A percentile compares a stretch with the other conserved stretches of the same genome.
Conservation (phyloP, 305 asterid species). For the Ajuga reptans region DNA sequence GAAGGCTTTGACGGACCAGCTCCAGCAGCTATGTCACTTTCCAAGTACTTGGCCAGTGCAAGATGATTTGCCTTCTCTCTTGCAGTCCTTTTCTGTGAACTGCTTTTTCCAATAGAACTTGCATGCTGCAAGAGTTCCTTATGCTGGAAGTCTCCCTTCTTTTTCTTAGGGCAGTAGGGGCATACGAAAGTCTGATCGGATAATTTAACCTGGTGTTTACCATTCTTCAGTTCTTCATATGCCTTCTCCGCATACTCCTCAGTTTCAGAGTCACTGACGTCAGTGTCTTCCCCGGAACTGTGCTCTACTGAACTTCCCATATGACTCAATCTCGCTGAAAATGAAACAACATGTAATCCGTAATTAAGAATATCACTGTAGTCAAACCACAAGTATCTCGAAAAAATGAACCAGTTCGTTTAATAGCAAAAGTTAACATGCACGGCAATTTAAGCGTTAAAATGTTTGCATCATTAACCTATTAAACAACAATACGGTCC, state of each 20-base stretch:
- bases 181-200: conserved; percentile 48
- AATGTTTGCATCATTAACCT: neutral
- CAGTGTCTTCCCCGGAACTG: conserved; percentile 50
- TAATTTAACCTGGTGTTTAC: conserved; percentile 44
- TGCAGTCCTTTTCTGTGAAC: conserved; percentile 44
- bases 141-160: conserved; percentile 39
- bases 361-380: conserved; percentile 6
- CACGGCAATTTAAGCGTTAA: neutral
- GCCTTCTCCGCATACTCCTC: conserved; percentile 48
- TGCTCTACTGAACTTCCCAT: conserved; percentile 49
- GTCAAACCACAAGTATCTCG: conserved; percentile 2
- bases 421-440: neutral
- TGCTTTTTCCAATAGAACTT: conserved; percentile 42
- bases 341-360: neutral
- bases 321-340: conserved; percentile 24
- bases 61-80: conserved; percentile 61
- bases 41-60: conserved; percentile 53
- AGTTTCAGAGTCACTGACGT: conserved; percentile 46
- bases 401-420: neutral
- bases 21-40: conserved; percentile 32
- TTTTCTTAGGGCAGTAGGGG: conserved; percentile 61
- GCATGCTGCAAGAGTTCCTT: conserved; percentile 64
- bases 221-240: conserved; percentile 48
- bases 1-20: conserved; percentile 40
- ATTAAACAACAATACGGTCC: neutral